Evolutionary conservation across 164 flowering plant genomes (phyloP).

Genomic region (Magnolia changhungtana): DNA sequence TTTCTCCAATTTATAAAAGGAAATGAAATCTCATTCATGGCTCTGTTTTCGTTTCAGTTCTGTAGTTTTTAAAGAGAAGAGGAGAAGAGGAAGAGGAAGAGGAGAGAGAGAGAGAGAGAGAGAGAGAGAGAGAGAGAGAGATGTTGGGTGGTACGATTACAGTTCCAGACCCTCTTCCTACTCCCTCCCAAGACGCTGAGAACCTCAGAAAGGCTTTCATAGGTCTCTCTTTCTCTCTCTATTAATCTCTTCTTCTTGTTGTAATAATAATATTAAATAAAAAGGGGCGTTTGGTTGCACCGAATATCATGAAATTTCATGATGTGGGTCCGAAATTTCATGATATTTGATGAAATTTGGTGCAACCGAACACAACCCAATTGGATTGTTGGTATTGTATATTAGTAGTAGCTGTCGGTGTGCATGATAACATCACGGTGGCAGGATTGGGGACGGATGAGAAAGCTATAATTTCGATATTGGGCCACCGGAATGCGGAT

Average conservation of each 20-base stretch:
- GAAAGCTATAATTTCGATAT: conserved; percentile 51
- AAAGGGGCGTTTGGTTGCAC: no score
- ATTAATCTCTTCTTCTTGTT: background rate
- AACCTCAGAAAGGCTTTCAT: conserved; percentile 48
- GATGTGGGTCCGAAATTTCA: background rate
- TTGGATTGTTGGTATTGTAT: background rate
- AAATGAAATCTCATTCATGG: background rate
- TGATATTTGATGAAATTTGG: background rate
- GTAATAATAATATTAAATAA: no score
- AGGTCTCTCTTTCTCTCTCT: conserved; percentile 31
- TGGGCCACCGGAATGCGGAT: conserved; percentile 66
- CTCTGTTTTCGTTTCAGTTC: background rate
- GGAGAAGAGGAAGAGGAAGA: background rate
- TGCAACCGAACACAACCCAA: background rate
- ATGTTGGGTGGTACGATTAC: background rate
- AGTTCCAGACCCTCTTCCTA: conserved; percentile 59
- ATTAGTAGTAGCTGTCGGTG: background rate
- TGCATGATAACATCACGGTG: background rate
- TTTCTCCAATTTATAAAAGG: background rate
- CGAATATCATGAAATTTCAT: background rate
- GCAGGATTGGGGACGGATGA: conserved; percentile 81
- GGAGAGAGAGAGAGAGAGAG: background rate
- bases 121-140: background rate
- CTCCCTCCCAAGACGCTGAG: conserved; percentile 59
- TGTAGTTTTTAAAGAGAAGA: background rate